Base-by-base conservation (phyloP, 495 filamentous ascomycete genomes). In the Penicillium atrosanguineum region DNA sequence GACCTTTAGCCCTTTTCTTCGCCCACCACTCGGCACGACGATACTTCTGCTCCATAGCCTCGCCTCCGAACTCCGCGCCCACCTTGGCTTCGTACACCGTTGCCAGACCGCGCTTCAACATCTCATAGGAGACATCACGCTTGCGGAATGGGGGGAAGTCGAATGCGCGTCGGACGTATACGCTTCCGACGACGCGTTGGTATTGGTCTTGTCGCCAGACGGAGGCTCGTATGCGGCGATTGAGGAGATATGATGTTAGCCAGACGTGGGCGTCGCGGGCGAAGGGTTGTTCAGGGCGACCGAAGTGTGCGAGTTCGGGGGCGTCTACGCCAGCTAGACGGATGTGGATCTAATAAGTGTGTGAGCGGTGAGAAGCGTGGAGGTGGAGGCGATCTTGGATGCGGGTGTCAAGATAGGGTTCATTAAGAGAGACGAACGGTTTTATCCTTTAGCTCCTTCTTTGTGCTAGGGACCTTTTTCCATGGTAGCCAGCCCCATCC, bases 291-390 rank as follows among this genome's bases (percentile, higher is more conserved):
- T 86, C 89, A 1, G 90, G 86, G 18, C 83, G 81, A 29, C 94
- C 94, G 67, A 95, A 98, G 69, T 98, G 95, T 4, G 90, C 88
- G 37, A 87, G 71, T 72, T 98, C 94, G 1, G 94, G 94, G 16
- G 94, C 95, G 64, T 98, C 94, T 42, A 97, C 69, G 34, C 94
- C 94, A 7, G 94, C 95, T 37, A 98, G 71, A 36, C 94, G 88
- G 53, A 98, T 78, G 44, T 91, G 86, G 46, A 98, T 86, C 75
- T 80, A 15, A 34, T 12, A 12, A 14, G 47, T 23, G 26, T 21
- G 14, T 14, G 2, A 40, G 38, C 6, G 3, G 2, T 16, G n/a
- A 16, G 31, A 4, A 26, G 44, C 42, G 40, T 36, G 15, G 26
- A 40, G 37, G n/a, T 38, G 25, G 31, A 28, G 31, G 18, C 16